Evolutionary conservation across 345 rosid genomes (phyloP), one percentile per base, ranked within the genome.

Genomic region (Eucalyptus curtisii): DNA sequence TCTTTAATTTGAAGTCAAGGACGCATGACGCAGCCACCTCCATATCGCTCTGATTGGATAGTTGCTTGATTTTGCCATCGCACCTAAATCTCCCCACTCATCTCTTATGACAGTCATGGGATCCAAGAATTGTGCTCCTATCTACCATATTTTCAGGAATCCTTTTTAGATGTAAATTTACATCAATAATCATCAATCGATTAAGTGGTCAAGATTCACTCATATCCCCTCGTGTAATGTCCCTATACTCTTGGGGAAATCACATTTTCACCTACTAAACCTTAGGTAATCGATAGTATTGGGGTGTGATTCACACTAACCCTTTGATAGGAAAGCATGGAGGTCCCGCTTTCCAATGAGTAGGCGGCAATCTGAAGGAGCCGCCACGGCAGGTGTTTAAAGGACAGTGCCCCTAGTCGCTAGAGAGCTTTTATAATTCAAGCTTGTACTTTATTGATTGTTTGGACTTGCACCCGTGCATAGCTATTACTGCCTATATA

Each of bases 351-450:
- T 55, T 10, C 30, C 30, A 25, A 55, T 55, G 61, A 55, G 30
- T 25, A 8, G 61, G 61, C 4, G 5, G 30, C 6, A 25, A 1
- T 25, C 13, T 22, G 2, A 55, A 55, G 30, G 61, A 52, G 12
- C 30, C 4, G 6, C 3, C 1, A 2, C 1, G 1, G 3, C 30
- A 55, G 1, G 61, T 4, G 61, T 55, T 55, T 55, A 24, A 25
- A 25, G 13, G 30, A 24, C 30, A 22, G 30, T 30, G 3, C 30
- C 30, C 61, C 61, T 55, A 55, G 61, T 55, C 3, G 1, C 61
- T 30, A 55, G 2, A 55, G 30, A 24, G 30, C 30, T 55, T 55
- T 55, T 55, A 55, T 22, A 55, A 24, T 55, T 55, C 30, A 24
- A 55, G 30, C 61, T 24, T 24, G 13, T 55, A 55, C 30, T 55